Percentiles rank a stretch among this genome's conserved stretches.
These are phyloP conservation scores for Thelonectria discophora DNA, from an alignment of 2,329 filamentous ascomycete genomes.

Conservation along the genomic window DNA sequence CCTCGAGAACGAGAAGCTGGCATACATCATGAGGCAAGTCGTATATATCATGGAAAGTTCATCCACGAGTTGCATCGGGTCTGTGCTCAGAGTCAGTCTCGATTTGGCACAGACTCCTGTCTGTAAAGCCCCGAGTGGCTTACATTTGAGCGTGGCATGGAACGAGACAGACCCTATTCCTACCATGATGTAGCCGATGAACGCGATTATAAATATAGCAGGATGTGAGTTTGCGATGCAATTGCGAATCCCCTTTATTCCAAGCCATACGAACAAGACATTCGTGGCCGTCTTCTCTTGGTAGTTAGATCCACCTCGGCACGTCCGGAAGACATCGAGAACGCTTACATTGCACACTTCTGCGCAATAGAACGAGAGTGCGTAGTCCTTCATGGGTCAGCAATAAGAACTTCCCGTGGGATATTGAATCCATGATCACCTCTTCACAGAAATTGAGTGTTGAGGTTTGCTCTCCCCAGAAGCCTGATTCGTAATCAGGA, in stretches of 20 bases:
- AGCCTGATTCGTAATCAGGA: slow-evolving; percentile 59
- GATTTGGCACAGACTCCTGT: neutral
- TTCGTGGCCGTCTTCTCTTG: slow-evolving; percentile 76
- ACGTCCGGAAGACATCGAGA: neutral
- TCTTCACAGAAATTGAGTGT: slow-evolving; percentile 86
- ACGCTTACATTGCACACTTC: slow-evolving; percentile 72
- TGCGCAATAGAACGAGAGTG: slow-evolving; percentile 77
- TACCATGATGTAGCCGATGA: slow-evolving; percentile 62
- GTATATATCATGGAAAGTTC: slow-evolving; percentile 70
- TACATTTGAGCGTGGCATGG: slow-evolving; percentile 65
- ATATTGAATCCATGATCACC: slow-evolving; percentile 53
- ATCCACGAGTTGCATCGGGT: slow-evolving; percentile 68
- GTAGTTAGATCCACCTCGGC: slow-evolving; percentile 7
- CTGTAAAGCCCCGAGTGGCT: slow-evolving; percentile 31
- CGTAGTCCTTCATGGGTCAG: slow-evolving; percentile 65
- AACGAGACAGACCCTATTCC: slow-evolving; percentile 66
- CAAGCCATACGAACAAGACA: slow-evolving; percentile 80
- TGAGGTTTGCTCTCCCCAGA: slow-evolving; percentile 75
- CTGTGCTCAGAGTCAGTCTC: slow-evolving; percentile 44
- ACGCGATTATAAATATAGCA: slow-evolving; percentile 75
- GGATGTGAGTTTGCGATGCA: slow-evolving; percentile 79
- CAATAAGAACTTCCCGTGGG: slow-evolving; percentile 9
- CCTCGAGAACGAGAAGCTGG: slow-evolving; percentile 77
- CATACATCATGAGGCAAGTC: slow-evolving; percentile 65
- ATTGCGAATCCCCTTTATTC: slow-evolving; percentile 76